Evolutionary conservation across 2,329 filamentous ascomycete genomes (phyloP), one percentile per base, ranked within the genome.

Genomic region (Dothiorella sarmentorum): DNA sequence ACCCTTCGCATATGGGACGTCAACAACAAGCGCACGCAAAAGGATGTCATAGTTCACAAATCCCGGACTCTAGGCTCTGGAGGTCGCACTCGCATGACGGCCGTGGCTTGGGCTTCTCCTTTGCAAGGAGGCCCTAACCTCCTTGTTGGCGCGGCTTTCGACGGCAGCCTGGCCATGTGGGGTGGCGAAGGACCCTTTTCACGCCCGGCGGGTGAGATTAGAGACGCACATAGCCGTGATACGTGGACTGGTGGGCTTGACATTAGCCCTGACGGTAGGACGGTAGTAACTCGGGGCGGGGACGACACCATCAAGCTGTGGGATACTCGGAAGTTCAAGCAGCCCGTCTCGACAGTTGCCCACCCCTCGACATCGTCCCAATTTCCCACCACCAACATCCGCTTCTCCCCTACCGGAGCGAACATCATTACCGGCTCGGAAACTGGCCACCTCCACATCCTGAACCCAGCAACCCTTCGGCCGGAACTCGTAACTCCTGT

Each of bases 1-100:
- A 99, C 94, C 1, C 76, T 99, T 62, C 85, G 94, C 58, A 96
- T 99, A 69, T 99, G 94, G 94, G 93, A 99, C 70, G 84, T 96
- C 65, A 97, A 96, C 73, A 87, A 93, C 66, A 90, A 91, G 67
- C 85, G 92, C 63, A 85, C 86, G 58, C 94, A 99, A 72, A 95
- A 91, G 72, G 90, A 97, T 51, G 88, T 99, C 13, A 89, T 99
- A 62, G 92, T 97, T 18, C 92, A 97, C 79, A 97, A 97, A 74
- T 97, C 93, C 7, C 90, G 85, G 69, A 87, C 87, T n/a, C 84
- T 89, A 7, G 94, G 93, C 0, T 88, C 88, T 43, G 94, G 91
- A 24, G 94, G 94, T 11, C 86, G 94, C 68, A 94, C 91, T 31
- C 87, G 93, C 69, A 96, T 99, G 87, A 97, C 93, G 5, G 87